Percentiles rank a stretch among this genome's conserved stretches.
phyloP scores from a whole-genome alignment of 768 basidiomycete genomes.

The Astraeus odoratus region DNA sequence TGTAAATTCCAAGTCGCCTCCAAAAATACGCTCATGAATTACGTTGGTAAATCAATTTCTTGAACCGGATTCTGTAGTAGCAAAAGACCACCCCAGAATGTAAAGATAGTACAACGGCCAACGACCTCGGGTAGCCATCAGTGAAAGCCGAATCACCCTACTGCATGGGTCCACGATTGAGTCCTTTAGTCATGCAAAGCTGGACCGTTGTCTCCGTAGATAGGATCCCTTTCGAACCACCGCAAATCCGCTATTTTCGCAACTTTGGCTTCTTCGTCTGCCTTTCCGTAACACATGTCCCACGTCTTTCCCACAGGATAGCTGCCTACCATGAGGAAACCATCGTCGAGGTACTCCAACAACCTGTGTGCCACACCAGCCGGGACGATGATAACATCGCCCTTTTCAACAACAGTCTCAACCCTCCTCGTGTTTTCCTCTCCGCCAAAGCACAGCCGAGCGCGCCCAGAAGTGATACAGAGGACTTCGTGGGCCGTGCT shows the following conservation, averaged over 20 bases:
- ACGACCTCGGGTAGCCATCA: too few relatives aligned
- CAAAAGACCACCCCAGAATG: too few relatives aligned
- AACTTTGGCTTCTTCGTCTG: conserved; percentile 22
- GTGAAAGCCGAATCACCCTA: too few relatives aligned
- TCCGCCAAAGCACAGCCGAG: conserved; percentile 35
- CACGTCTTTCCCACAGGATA: conserved; percentile 31
- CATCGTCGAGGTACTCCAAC: conserved; percentile 21
- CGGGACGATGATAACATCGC: conserved; percentile 36
- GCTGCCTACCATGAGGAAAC: conserved; percentile 35
- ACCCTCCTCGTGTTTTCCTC: conserved; percentile 28
- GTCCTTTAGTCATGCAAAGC: conserved; percentile 23
- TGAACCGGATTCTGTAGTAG: too few relatives aligned
- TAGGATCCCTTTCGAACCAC: conserved; percentile 35
- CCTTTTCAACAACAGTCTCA: conserved; percentile 24
- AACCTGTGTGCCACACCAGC: conserved; percentile 36
- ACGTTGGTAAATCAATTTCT: too few relatives aligned
- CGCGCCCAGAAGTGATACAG: conserved; percentile 27
- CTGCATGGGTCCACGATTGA: too few relatives aligned
- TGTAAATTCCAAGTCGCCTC: too few relatives aligned
- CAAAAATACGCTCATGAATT: too few relatives aligned
- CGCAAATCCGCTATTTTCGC: conserved; percentile 23
- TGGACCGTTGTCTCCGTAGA: conserved; percentile 34
- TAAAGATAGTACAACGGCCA: too few relatives aligned
- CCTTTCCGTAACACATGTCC: conserved; percentile 35
- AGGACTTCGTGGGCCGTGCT: conserved; percentile 38